Conservation (phyloP, 2,329 filamentous ascomycete species). For the Phoma herbarum region DNA sequence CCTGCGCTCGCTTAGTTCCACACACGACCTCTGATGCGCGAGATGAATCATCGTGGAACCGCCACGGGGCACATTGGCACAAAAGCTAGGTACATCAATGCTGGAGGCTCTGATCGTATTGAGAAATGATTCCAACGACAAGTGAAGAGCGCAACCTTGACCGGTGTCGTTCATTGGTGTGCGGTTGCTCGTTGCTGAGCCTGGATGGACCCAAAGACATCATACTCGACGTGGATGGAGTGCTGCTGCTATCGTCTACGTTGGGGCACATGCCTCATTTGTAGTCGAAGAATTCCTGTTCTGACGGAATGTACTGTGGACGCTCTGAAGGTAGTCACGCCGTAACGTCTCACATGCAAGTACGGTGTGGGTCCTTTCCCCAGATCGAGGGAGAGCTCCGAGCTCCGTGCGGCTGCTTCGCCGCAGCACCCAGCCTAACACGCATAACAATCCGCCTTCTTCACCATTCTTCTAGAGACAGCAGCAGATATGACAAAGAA, state of each 20-base stretch:
- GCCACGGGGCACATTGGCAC: neutral
- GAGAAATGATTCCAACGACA: neutral
- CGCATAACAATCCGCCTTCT: neutral
- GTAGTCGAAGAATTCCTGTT: neutral
- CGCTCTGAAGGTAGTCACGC: neutral
- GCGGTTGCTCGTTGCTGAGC: neutral
- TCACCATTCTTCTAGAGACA: neutral
- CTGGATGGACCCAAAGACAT: neutral
- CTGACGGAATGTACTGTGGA: neutral
- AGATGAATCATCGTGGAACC: neutral
- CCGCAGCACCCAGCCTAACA: constrained; percentile 11
- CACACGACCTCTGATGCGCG: neutral
- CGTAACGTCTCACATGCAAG: constrained; percentile 14
- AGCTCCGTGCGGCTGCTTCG: too few relatives aligned
- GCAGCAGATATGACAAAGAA: constrained; percentile 48
- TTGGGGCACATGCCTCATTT: neutral
- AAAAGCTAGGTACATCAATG: neutral
- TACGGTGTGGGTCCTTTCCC: constrained; percentile 15
- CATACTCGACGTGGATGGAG: neutral
- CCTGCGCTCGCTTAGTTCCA: too few relatives aligned
- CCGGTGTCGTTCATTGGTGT: neutral
- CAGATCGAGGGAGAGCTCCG: constrained; percentile 20
- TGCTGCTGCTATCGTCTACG: neutral
- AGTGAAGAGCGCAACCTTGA: neutral
- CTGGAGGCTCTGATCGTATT: neutral